Evolutionary conservation across 352 stramenopile species (phyloP).

Genomic region (Globisporangium canariense): DNA sequence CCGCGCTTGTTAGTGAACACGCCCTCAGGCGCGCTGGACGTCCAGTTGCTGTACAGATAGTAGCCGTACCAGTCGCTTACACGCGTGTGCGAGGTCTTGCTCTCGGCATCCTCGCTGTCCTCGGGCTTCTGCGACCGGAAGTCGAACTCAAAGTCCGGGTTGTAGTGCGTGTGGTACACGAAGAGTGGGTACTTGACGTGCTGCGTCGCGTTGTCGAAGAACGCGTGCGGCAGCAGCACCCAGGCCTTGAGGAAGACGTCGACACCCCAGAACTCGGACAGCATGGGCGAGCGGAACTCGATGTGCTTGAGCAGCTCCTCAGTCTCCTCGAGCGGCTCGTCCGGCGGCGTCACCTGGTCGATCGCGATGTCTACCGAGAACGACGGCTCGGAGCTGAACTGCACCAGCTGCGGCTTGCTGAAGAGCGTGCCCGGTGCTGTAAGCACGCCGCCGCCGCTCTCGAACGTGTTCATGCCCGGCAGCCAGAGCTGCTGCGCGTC

Average conservation of each 20-base stretch:
- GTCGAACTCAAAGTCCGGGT: slow-evolving; percentile 54
- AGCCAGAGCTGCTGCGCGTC: slow-evolving; percentile 35
- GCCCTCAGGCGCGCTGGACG: slow-evolving; percentile 38
- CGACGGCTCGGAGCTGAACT: slow-evolving; percentile 22
- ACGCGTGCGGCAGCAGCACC: slow-evolving; percentile 64
- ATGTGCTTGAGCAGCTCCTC: slow-evolving; percentile 68
- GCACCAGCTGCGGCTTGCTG: slow-evolving; percentile 45
- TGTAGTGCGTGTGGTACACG: slow-evolving; percentile 79
- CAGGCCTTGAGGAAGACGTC: slow-evolving; percentile 70
- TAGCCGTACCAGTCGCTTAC: slow-evolving; percentile 49
- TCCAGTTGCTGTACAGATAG: slow-evolving; percentile 77
- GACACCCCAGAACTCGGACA: slow-evolving; percentile 68
- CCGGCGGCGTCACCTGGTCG: slow-evolving; percentile 37
- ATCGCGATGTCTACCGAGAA: slow-evolving; percentile 45
- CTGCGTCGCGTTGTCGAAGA: slow-evolving; percentile 45
- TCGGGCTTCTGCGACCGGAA: slow-evolving; percentile 31
- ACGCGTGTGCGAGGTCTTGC: neutral
- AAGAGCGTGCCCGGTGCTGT: slow-evolving; percentile 59
- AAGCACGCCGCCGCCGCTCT: slow-evolving; percentile 36
- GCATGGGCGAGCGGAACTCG: slow-evolving; percentile 48
- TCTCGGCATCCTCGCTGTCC: slow-evolving; percentile 21
- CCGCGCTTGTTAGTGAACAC: slow-evolving; percentile 61
- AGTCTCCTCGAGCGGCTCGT: slow-evolving; percentile 33
- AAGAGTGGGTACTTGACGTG: slow-evolving; percentile 70
- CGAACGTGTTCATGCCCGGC: slow-evolving; percentile 36